Conservation (phyloP, 2,329 filamentous ascomycete species). For the Podosphaera fusca region DNA sequence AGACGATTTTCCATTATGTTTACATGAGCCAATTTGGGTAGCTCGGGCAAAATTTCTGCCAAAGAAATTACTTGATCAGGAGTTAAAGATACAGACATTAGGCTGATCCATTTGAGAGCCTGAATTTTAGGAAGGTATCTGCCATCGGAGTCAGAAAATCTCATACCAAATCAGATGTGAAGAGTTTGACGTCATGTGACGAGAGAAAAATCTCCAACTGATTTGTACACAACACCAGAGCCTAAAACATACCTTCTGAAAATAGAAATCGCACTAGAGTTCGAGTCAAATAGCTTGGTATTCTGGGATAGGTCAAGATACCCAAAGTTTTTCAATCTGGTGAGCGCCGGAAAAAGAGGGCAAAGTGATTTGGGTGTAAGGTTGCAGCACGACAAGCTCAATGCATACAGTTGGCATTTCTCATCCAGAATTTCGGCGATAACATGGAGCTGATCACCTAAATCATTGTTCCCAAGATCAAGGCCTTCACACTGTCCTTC, state of each 20-base stretch:
- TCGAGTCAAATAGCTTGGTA: constrained; percentile 47
- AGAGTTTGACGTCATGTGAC: neutral
- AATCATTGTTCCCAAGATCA: constrained; percentile 69
- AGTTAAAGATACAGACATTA: constrained; percentile 63
- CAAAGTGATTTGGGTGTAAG: constrained; percentile 50
- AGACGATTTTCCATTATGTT: constrained; percentile 65
- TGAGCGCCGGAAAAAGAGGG: constrained; percentile 50
- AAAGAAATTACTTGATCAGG: constrained; percentile 77
- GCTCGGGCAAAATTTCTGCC: constrained; percentile 74
- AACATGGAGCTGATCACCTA: constrained; percentile 29
- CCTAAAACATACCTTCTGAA: constrained; percentile 40
- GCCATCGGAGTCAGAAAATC: neutral
- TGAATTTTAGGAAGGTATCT: constrained; percentile 60
- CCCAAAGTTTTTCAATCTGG: constrained; percentile 46
- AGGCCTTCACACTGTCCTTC: constrained; percentile 65
- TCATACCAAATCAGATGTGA: neutral
- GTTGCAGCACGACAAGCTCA: constrained; percentile 72
- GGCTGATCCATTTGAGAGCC: constrained; percentile 60
- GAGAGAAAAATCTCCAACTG: too few relatives aligned
- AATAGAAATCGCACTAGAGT: constrained; percentile 50
- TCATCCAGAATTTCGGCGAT: constrained; percentile 29
- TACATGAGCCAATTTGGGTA: constrained; percentile 58
- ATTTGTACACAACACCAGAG: too few relatives aligned
- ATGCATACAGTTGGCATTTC: constrained; percentile 43
- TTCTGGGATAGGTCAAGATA: constrained; percentile 92